Evolutionary conservation across 2,329 filamentous ascomycete genomes (phyloP), one percentile per base, ranked within the genome.

Genomic region (Chaetoscypha palmicola): DNA sequence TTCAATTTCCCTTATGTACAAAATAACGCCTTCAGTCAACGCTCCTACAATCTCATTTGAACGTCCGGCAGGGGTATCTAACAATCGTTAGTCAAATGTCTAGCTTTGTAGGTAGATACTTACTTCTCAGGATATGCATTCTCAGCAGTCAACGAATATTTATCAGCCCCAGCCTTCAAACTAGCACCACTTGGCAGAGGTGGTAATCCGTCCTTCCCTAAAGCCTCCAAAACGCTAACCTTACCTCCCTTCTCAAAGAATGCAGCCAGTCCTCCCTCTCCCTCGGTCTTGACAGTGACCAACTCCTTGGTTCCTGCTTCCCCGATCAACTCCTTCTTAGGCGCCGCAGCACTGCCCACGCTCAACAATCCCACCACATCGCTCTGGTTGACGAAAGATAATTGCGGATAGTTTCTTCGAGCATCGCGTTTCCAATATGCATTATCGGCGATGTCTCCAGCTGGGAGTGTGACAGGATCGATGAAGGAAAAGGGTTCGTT

Each of bases 341-440:
- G 91, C 38, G 71, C 72, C 9, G 79, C 83, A 45, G 83, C 83
- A 68, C 83, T 95, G 54, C 92, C 92, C 34, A 97, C 80, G 21
- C 76, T 81, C 62, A 98, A 73, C 57, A 98, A 77, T 32, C 83
- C 84, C 19, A 92, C 92, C 40, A 88, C 81, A 65, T 97, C 86
- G 36, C 78, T 78, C 72, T 97, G 92, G 47, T 72, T 82, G 50
- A 98, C 77, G 35, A 86, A 81, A 61, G 84, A 91, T 45, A 85
- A 74, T 57, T 74, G 76, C 23, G 92, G 86, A 70, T 97, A 97
- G 59, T 74, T 75, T 59, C 92, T 79, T 58, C 92, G 85, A 49
- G 72, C 66, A 62, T 98, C 92, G 60, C 92, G 89, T 75, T 94
- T 94, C 88, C 89, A 98, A 72, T 96, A 94, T 28, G 88, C 80